Conservation (phyloP, 2,329 filamentous ascomycete genomes). For the Aspergillus unguis region DNA sequence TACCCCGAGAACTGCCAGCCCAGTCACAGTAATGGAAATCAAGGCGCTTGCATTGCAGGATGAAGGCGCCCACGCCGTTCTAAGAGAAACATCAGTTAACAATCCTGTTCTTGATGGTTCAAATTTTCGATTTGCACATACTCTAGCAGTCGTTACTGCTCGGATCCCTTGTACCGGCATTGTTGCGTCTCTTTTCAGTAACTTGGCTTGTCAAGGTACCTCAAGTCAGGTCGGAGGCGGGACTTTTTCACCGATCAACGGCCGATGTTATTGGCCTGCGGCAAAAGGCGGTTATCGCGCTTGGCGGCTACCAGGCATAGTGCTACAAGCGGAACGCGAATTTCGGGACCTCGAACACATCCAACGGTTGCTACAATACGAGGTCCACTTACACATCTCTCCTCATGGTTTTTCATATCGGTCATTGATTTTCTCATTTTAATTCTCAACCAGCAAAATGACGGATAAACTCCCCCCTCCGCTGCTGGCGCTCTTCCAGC, state of each 20-base stretch:
- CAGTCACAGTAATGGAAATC: constrained; percentile 98
- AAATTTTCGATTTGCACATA: constrained; percentile 32
- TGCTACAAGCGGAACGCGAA: constrained; percentile 20
- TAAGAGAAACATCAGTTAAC: constrained; percentile 36
- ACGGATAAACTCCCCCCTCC: constrained; percentile 95
- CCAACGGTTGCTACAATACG: background rate
- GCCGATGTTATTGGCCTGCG: constrained; percentile 25
- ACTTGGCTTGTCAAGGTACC: background rate
- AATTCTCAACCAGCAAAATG: constrained; percentile 55
- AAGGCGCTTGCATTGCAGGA: constrained; percentile 93
- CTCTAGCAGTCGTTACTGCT: constrained; percentile 55
- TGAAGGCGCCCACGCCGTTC: constrained; percentile 97
- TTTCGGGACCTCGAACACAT: constrained; percentile 12
- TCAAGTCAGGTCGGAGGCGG: constrained; percentile 12
- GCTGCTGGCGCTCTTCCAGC: constrained; percentile 88
- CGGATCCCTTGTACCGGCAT: constrained; percentile 51
- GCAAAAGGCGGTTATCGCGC: constrained; percentile 24
- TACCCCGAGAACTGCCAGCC: constrained; percentile 87
- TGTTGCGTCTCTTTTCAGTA: constrained; percentile 15
- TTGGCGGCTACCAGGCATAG: constrained; percentile 14
- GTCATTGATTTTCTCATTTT: background rate
- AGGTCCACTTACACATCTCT: background rate
- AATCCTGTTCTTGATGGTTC: too few relatives aligned
- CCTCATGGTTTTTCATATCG: constrained; percentile 4
- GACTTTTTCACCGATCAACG: constrained; percentile 26